Base-by-base conservation (phyloP, 208 protist species). In the Lotmaria passim region DNA sequence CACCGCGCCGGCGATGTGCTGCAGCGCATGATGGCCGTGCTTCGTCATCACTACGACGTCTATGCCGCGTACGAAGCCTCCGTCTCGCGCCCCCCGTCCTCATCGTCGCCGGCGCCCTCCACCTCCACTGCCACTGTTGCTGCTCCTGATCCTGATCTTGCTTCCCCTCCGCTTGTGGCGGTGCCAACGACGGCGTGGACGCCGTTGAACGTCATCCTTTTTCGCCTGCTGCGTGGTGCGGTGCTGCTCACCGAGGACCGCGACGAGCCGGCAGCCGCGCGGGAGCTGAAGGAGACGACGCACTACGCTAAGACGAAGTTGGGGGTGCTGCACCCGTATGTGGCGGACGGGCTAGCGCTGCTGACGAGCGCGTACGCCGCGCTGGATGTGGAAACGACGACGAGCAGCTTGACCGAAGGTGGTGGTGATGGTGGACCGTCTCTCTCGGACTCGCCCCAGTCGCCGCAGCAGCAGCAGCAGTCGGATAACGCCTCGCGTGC, bases 221-320 rank as follows among this genome's bases (percentile, higher is more conserved):
- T 83, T 33, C 78, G 73, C 23, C 75, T 88, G 6, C 73, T 91
- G 12, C 78, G 70, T 28, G 83, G 82, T 12, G 46, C 76, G 1
- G 36, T 59, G 48, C 55, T 74, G 26, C 60, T 89, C 14, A 71
- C 50, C 17, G 81, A 83, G 30, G 81, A 84, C 47, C 73, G 64
- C 34, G 86, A 91, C 46, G 86, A 85, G 53, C 61, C 74, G 21
- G 62, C 69, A 7, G 79, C 86, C 0, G 69, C 57, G 11, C 68
- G 64, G n/a, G 41, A 63, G 21, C 71, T 91, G 51, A 79, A 75
- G 23, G 56, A 74, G 33, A 75, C 72, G 23, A 61, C 73, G 31
- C 62, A 83, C 47, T 56, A 63, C 19, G 62, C 82, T 8, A 79
- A 73, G 33, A 36, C 36, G 21, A 55, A 70, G 41, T 58, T 86